Conservation (phyloP, 495 filamentous ascomycete genomes). For the Glarea lozoyensis region DNA sequence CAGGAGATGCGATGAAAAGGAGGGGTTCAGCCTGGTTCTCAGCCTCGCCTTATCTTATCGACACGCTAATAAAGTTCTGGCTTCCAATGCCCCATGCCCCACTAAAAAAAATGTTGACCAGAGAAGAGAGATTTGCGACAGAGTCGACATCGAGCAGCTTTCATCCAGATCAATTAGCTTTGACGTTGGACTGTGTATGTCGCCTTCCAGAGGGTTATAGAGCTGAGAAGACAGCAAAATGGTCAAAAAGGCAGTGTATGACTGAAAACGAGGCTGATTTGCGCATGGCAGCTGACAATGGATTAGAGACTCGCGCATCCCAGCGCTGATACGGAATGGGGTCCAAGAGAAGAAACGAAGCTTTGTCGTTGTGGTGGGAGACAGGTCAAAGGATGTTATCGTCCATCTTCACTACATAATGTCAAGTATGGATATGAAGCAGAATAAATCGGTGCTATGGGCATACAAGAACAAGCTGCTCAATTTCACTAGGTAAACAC, state of each 20-base stretch:
- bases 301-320: slow-evolving; percentile 82
- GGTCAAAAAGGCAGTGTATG: slow-evolving; percentile 53
- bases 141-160: no score
- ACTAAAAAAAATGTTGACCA: not conserved
- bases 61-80: not conserved
- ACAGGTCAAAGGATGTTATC: slow-evolving; percentile 94
- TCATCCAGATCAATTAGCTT: no score
- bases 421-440: slow-evolving; percentile 78
- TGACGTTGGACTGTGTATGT: no score
- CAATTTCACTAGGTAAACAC: slow-evolving; percentile 62
- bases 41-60: slow-evolving; percentile 1
- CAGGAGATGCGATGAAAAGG: no score
- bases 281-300: slow-evolving; percentile 7
- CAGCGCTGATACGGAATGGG: slow-evolving; percentile 90
- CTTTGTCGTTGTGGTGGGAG: slow-evolving; percentile 95
- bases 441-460: slow-evolving; percentile 97
- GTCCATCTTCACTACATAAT: slow-evolving; percentile 92
- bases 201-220: no score
- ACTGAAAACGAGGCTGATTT: not conserved
- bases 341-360: slow-evolving; percentile 94
- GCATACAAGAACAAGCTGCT: slow-evolving; percentile 98
- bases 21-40: not conserved
- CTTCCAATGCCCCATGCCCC: not conserved
- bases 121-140: no score
- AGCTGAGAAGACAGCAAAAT: slow-evolving; percentile 26